Conservation (phyloP, 2,329 filamentous ascomycete species). For the Lomentospora prolificans region DNA sequence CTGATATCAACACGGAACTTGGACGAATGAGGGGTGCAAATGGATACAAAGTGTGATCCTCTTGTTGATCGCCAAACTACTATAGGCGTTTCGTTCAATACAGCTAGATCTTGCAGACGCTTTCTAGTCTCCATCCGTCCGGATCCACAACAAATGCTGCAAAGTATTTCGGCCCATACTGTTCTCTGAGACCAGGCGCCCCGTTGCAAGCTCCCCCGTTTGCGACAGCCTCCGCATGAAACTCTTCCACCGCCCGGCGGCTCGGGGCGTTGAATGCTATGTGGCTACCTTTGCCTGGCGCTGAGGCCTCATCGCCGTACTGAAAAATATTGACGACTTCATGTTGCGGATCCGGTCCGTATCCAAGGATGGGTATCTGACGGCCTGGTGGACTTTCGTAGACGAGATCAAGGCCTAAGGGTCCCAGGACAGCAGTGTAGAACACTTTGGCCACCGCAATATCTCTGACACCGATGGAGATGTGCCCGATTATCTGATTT, state of each 20-base stretch:
- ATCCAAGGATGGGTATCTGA: constrained; percentile 18
- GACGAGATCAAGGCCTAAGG: constrained; percentile 19
- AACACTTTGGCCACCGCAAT: constrained; percentile 19
- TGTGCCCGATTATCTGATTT: constrained; percentile 13
- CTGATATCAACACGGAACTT: too few species aligned
- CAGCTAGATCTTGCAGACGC: constrained; percentile 16
- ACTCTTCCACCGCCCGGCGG: constrained; percentile 19
- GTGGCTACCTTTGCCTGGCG: constrained; percentile 20
- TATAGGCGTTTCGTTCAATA: too few species aligned
- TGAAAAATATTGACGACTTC: constrained; percentile 22
- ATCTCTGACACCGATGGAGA: constrained; percentile 16
- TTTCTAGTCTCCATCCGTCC: constrained; percentile 23
- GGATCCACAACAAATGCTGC: constrained; percentile 23
- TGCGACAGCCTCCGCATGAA: constrained; percentile 18
- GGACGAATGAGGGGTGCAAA: too few species aligned
- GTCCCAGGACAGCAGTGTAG: constrained; percentile 18
- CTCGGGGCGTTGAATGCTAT: constrained; percentile 23
- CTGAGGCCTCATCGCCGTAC: constrained; percentile 13
- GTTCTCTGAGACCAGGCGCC: constrained; percentile 18
- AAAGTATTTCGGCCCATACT: constrained; percentile 23
- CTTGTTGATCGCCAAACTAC: too few species aligned
- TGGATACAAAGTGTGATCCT: too few species aligned
- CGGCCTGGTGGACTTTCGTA: constrained; percentile 17
- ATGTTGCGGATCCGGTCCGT: constrained; percentile 17
- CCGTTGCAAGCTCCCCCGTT: constrained; percentile 20